Evolutionary conservation across 1,284 basidiomycete genomes (phyloP), one percentile per base, ranked within the genome.

Genomic region (Cutaneotrichosporon cavernicola): DNA sequence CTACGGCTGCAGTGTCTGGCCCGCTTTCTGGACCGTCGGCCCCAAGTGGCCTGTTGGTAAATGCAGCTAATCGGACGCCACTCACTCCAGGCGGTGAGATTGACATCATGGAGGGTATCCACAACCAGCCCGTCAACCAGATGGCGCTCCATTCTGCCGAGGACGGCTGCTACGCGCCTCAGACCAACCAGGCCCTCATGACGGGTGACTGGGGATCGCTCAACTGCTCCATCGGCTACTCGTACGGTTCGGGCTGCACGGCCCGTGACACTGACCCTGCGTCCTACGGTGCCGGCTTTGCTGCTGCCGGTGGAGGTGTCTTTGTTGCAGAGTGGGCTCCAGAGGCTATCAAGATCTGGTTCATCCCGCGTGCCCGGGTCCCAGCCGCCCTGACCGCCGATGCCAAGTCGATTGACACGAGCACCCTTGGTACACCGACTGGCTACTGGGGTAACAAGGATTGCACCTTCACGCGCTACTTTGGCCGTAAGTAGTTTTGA

Each of bases 291-390:
- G 81, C 82, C 38, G 85, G 78, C 1, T 91, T 91, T 72, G 86
- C 87, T 10, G 77, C 78, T 6, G 83, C 82, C 4, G 85, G 86
- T 16, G 90, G 90, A 32, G 90, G 90, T 18, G 83, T 89, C n/a
- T 91, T 84, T 69, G 86, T 90, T 32, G 87, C 88, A 5, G 89
- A 90, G 76, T 86, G 86, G 69, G 87, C 88, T 1, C 77, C 83
- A 34, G 66, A 74, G 10, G 72, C 68, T 18, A 76, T 78, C 70
- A 88, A 86, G 11, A 84, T 91, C 59, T 92, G 90, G 90, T 90
- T 90, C 81, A 88, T 89, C 78, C 78, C 83, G 59, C 85, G 90
- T 40, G 76, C 83, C 8, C 80, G 82, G 49, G 83, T 92, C 38
- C 89, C 90, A 0, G 72, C 72, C 10, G 78, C 82, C 4, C 71